A percentile compares a stretch with the other conserved stretches of the same genome.
phyloP scores from a whole-genome alignment of 2,329 filamentous ascomycete species.

The Phyllosticta ampelicida region DNA sequence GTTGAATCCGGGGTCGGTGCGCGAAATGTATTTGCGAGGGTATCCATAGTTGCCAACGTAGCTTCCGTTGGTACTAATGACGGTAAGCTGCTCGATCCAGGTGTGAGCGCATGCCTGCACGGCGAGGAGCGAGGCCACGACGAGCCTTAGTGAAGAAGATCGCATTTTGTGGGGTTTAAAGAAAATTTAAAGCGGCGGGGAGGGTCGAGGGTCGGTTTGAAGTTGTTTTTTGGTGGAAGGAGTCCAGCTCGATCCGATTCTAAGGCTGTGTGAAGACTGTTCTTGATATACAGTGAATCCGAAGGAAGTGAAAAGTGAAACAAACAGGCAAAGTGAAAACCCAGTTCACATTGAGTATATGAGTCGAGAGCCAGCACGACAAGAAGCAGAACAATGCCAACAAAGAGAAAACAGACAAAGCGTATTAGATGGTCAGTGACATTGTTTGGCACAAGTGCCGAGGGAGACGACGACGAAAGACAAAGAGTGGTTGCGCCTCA shows the following conservation, averaged over 20 bases:
- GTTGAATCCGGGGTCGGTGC: constrained; percentile 44
- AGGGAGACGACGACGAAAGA: constrained; percentile 1
- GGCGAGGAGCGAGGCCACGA: constrained; percentile 16
- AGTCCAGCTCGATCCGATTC: not conserved
- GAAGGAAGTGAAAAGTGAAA: not conserved
- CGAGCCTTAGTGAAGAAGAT: not conserved
- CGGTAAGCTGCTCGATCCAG: constrained; percentile 70
- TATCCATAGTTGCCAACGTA: constrained; percentile 64
- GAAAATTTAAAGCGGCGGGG: not conserved
- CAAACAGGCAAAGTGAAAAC: not conserved
- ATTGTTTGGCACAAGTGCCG: constrained; percentile 6
- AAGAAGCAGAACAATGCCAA: constrained; percentile 6
- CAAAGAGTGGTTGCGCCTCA: not conserved
- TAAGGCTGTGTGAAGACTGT: not conserved
- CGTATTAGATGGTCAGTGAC: constrained; percentile 1
- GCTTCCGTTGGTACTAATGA: constrained; percentile 61
- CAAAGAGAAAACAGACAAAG: constrained; percentile 6
- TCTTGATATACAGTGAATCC: not conserved
- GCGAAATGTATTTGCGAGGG: constrained; percentile 56
- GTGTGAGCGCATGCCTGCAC: constrained; percentile 44
- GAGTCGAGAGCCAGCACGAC: constrained; percentile 11
- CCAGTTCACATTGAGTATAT: not conserved
- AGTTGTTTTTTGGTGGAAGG: not conserved
- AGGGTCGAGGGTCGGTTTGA: not conserved
- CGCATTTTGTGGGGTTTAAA: not conserved